Conservation (phyloP, 75 land plant species). For the Sequoiadendron giganteum region DNA sequence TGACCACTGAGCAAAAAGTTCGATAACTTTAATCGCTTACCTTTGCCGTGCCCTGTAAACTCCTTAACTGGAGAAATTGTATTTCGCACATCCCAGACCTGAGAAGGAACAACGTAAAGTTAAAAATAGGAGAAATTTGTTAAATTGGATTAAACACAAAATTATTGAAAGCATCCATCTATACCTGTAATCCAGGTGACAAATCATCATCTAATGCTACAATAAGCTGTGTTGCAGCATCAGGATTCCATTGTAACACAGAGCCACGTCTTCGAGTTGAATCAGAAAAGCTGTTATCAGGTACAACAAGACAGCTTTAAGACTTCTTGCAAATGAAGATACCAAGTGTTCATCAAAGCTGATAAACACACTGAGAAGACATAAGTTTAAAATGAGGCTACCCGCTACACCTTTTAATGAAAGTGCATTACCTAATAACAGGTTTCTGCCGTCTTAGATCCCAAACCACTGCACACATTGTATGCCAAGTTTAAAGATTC, state of each 20-base stretch:
- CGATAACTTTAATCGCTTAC: conserved; percentile 21
- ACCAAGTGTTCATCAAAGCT: conserved; percentile 1
- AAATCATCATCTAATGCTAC: conserved; percentile 96
- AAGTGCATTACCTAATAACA: conserved; percentile 64
- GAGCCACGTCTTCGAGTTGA: conserved; percentile 75
- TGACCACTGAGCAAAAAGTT: background rate
- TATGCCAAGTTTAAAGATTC: background rate
- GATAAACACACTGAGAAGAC: background rate
- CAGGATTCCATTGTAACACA: conserved; percentile 97
- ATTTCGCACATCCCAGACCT: conserved; percentile 97
- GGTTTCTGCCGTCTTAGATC: conserved; percentile 87
- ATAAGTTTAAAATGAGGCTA: background rate
- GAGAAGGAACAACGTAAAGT: conserved; percentile 13
- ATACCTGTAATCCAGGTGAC: conserved; percentile 72
- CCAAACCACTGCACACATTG: conserved; percentile 77
- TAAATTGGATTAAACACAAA: background rate
- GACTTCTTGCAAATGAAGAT: background rate
- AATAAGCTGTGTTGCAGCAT: conserved; percentile 79
- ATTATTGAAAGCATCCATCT: conserved; percentile 3
- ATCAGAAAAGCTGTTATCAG: conserved; percentile 65
- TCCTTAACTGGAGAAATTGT: conserved; percentile 81
- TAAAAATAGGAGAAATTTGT: background rate
- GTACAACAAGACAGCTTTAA: background rate
- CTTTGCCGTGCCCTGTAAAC: conserved; percentile 92
- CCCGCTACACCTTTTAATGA: background rate